Conservation (phyloP, 495 filamentous ascomycete genomes). For the Parmelia sp. region DNA sequence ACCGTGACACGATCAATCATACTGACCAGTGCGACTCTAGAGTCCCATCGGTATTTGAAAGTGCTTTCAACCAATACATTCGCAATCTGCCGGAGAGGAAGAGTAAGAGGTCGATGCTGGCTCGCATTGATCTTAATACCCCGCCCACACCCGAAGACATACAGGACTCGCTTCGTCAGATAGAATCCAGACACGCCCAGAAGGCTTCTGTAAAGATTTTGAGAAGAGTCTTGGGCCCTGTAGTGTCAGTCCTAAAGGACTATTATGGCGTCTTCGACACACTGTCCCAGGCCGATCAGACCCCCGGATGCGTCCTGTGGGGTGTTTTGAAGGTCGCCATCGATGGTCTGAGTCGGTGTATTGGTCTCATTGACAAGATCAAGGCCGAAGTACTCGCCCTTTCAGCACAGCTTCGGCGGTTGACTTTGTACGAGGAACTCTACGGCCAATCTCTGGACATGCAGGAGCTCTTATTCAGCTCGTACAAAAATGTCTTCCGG, state of each 20-base stretch:
- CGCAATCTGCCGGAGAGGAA: slow-evolving; percentile 3
- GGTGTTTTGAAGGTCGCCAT: slow-evolving; percentile 8
- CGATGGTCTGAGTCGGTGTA: slow-evolving; percentile 4
- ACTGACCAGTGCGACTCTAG: background rate
- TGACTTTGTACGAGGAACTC: slow-evolving; percentile 12
- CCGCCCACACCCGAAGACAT: slow-evolving; percentile 6
- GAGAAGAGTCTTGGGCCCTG: background rate
- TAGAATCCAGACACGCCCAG: background rate
- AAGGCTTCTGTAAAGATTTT: background rate
- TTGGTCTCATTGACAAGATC: slow-evolving; percentile 11
- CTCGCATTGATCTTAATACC: slow-evolving; percentile 7
- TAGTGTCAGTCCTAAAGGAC: background rate
- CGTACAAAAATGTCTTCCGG: slow-evolving; percentile 13
- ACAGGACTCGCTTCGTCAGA: background rate
- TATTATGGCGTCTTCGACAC: slow-evolving; percentile 11
- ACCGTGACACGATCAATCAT: background rate
- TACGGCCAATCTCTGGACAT: slow-evolving; percentile 11
- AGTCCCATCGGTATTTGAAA: background rate
- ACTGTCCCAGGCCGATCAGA: slow-evolving; percentile 5
- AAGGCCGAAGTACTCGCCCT: slow-evolving; percentile 7
- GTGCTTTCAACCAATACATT: slow-evolving; percentile 9
- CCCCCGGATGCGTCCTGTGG: background rate
- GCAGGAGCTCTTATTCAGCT: slow-evolving; percentile 12
- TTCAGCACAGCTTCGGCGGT: slow-evolving; percentile 3
- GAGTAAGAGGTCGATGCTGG: slow-evolving; percentile 11